Evolutionary conservation across 129 eudicot species (phyloP), one percentile per base, ranked within the genome.

Genomic region (Erigeron canadensis): DNA sequence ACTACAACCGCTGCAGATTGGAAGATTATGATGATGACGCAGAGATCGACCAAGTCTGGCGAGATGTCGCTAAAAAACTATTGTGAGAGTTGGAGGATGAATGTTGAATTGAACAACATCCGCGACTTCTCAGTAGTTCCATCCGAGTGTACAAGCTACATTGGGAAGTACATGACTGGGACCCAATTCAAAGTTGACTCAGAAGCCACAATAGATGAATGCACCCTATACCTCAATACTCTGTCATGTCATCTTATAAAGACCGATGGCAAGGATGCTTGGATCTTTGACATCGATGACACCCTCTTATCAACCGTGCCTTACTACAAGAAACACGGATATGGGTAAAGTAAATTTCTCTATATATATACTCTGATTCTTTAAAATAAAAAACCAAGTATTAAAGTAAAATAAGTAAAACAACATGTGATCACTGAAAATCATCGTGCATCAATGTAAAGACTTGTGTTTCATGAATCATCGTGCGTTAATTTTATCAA

Each of bases 211-310:
- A 77, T 85, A 39, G 88, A 85, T 6, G 88, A 88, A 67, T 75
- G 83, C 77, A 81, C 70, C 0, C 69, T 85, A 10, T 81, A 81
- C 70, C 76, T 88, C 15, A 81, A 83, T 71, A 88, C 95, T 11
- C 73, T 70, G 19, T 79, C n/a, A n/a, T n/a, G 88, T 65, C 78
- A 62, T 37, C 42, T 85, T n/a, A n/a, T n/a, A 57, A 72, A 82
- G 80, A 81, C 83, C 10, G 91, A 83, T 74, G 90, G 91, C 37
- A 75, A 63, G 7, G 95, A 88, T 69, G 89, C 96, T 62, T 88
- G 91, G 91, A 81, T 88, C 70, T 88, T 86, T 64, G 91, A 88
- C 79, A 79, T 85, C 37, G 95, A 88, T 83, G 95, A 88, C 66
- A 85, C 96, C 50, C 91, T 85, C 54, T 80, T 88, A 12, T 85